These are phyloP conservation scores for Conringia planisiliqua DNA, from an alignment of 345 rosid species.

Conservation along the genomic window DNA sequence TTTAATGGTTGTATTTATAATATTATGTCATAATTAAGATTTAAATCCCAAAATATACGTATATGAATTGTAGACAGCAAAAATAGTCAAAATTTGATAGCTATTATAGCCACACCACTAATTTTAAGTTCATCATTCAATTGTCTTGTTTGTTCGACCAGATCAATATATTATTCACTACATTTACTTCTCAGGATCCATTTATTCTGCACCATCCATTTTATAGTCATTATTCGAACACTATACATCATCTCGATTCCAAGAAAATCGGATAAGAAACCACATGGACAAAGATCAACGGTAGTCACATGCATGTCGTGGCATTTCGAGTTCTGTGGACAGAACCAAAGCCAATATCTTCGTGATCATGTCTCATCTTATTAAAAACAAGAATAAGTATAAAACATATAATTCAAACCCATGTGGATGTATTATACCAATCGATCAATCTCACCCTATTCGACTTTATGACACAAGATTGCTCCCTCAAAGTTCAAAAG, in stretches of 20 bases:
- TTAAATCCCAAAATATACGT: not conserved
- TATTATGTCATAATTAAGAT: not conserved
- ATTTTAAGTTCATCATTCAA: not conserved
- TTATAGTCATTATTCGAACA: not conserved
- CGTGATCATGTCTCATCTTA: slow-evolving; percentile 23
- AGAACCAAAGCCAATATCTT: slow-evolving; percentile 21
- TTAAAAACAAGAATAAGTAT: not conserved
- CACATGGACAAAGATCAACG: slow-evolving; percentile 28
- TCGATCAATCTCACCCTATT: not conserved
- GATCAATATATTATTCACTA: not conserved
- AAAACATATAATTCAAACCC: not conserved
- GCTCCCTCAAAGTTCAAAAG: not conserved
- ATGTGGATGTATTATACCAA: slow-evolving; percentile 22
- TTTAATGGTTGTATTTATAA: not conserved
- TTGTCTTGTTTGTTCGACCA: not conserved
- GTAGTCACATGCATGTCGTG: slow-evolving; percentile 23
- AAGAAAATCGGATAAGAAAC: slow-evolving; percentile 31
- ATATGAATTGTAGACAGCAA: not conserved
- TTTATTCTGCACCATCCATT: not conserved
- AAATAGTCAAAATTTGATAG: not conserved
- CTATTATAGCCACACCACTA: too few relatives aligned
- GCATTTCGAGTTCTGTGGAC: slow-evolving; percentile 25
- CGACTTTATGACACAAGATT: slow-evolving; percentile 1
- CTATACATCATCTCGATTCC: not conserved
- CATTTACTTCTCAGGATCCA: not conserved